These are phyloP conservation scores for Cladobotryum mycophilum DNA, from an alignment of 2,329 filamentous ascomycete species.

Conservation along the genomic window DNA sequence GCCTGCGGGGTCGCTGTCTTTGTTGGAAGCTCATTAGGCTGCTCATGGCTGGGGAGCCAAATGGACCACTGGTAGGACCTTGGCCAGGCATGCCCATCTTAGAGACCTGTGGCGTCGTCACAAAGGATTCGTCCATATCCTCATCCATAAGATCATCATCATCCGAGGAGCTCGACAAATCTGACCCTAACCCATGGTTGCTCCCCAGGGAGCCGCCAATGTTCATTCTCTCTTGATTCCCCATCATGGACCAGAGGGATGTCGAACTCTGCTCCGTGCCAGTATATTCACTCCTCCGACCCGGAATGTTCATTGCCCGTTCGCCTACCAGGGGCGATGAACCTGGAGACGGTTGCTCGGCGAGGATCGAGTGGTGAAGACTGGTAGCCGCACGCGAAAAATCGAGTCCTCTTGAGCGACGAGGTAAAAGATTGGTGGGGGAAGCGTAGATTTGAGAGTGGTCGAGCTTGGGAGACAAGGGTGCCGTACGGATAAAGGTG, in stretches of 20 bases:
- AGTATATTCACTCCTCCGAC: conserved; percentile 43
- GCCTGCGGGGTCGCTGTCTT: conserved; percentile 64
- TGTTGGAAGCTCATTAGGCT: conserved; percentile 80
- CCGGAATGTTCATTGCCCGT: conserved; percentile 56
- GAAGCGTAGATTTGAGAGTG: conserved; percentile 79
- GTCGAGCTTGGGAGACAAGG: conserved; percentile 81
- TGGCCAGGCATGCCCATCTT: conserved; percentile 46
- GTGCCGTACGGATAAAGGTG: conserved; percentile 48
- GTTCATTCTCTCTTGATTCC: conserved; percentile 60
- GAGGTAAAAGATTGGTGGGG: conserved; percentile 79
- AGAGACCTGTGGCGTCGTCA: conserved; percentile 73
- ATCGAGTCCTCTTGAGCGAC: conserved; percentile 83
- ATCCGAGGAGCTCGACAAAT: conserved; percentile 68
- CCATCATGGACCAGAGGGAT: conserved; percentile 65
- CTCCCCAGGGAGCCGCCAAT: conserved; percentile 76
- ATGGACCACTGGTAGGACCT: conserved; percentile 51
- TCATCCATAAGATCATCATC: conserved; percentile 67
- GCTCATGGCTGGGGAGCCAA: conserved; percentile 63
- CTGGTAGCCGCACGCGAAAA: conserved; percentile 91
- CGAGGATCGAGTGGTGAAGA: conserved; percentile 89
- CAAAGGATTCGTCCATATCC: conserved; percentile 71
- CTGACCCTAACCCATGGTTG: conserved; percentile 64
- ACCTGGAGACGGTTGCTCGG: conserved; percentile 80
- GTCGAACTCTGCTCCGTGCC: conserved; percentile 60
- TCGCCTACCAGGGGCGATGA: conserved; percentile 81